These are phyloP conservation scores for Globisporangium megalacanthum DNA, from an alignment of 352 stramenopile species.

Conservation along the genomic window DNA sequence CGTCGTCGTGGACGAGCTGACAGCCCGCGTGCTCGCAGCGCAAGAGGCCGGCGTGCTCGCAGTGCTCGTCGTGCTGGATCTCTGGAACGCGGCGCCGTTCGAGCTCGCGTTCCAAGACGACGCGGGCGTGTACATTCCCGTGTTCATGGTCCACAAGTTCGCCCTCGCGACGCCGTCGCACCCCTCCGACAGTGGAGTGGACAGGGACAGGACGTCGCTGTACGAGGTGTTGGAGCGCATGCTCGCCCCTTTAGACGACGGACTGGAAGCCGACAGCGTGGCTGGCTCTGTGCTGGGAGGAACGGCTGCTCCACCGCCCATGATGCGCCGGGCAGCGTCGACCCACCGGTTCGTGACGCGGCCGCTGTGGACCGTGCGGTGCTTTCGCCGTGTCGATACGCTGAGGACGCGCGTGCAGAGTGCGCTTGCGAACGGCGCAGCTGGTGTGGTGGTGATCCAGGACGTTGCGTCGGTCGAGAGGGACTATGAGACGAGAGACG, in stretches of 20 bases:
- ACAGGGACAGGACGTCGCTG: constrained; percentile 8
- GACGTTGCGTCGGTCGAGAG: constrained; percentile 20
- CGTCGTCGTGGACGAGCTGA: constrained; percentile 39
- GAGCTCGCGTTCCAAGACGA: constrained; percentile 39
- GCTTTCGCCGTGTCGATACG: constrained; percentile 47
- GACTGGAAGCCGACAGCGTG: neutral
- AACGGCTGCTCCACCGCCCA: no score
- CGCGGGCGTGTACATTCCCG: constrained; percentile 59
- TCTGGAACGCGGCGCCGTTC: constrained; percentile 56
- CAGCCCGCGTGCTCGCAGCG: constrained; percentile 40
- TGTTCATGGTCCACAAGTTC: constrained; percentile 47
- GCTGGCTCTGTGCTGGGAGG: neutral
- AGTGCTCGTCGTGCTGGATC: constrained; percentile 56
- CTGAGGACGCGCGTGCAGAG: constrained; percentile 22
- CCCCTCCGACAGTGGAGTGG: neutral
- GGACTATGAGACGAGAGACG: constrained; percentile 13
- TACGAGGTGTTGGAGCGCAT: constrained; percentile 22
- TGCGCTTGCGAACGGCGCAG: constrained; percentile 41
- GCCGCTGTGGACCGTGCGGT: constrained; percentile 33
- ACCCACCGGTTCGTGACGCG: constrained; percentile 11
- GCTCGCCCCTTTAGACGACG: constrained; percentile 3
- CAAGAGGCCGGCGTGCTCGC: constrained; percentile 53
- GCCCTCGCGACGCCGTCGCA: constrained; percentile 5
- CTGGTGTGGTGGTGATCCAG: constrained; percentile 42
- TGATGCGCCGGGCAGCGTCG: neutral